Evolutionary conservation across 305 asterid species (phyloP), one percentile per base, ranked within the genome.

Genomic region (Fraxinus floribunda): DNA sequence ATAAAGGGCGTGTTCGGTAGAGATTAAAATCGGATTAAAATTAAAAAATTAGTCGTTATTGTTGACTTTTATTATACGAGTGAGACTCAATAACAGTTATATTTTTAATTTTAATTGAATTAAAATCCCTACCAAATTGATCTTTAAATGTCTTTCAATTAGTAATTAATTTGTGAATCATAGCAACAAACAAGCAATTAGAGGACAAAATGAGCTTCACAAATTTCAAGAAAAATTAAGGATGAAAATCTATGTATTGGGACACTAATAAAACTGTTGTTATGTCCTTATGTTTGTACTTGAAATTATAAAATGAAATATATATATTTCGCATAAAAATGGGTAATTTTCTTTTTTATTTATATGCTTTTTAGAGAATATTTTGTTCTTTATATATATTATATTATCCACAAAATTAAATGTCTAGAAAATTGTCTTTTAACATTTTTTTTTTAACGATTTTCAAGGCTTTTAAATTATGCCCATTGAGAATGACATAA

Each of bases 191-290:
- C 30, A 34, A 72, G 49, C 35, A 26, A 79, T 70, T 68, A 44
- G 68, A 70, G 66, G 83, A 79, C 78, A 70, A 79, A 66, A 44
- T 79, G 76, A 22, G 62, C 34, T 44, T 71, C 41, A 34, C 71
- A 71, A 46, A 80, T 64, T 55, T 75, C 7, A 11, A 24, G 34
- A 7, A 36, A 78, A 55, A 1, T 55, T 55, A 18, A n/a, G 66
- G 10, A 55, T 55, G 66, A 55, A 55, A 7, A 62, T 62, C 32
- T 62, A 22, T 22, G 71, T 7, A 9, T 62, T 62, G 71, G 71
- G 71, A 22, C 71, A 22, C 32, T 20, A 7, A 62, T 62, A 8
- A 60, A 8, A 62, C 2, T 62, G 5, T 18, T 22, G 15, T 62
- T 20, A 22, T 62, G 71, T 62, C 30, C 71, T 62, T 8, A 62